Conservation (phyloP, 2,329 filamentous ascomycete genomes). For the Tolypocladium pustulatum region DNA sequence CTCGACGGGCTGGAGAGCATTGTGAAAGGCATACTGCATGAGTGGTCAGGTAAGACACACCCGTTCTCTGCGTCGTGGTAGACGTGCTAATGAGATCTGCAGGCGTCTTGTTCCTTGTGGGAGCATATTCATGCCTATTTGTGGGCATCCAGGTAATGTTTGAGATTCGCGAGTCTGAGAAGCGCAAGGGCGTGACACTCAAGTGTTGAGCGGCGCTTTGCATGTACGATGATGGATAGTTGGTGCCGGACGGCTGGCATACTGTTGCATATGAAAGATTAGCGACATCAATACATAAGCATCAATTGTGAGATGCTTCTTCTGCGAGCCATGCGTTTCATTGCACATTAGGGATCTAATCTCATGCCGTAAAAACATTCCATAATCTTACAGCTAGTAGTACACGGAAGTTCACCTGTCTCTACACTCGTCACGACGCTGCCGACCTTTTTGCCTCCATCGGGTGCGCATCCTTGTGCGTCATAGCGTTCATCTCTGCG, state of each 20-base stretch:
- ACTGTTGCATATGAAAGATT: background rate
- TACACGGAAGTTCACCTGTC: background rate
- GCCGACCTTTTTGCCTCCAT: conserved; percentile 10
- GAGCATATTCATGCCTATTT: conserved; percentile 66
- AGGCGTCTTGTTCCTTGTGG: conserved; percentile 63
- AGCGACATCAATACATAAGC: too few relatives aligned
- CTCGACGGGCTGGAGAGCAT: conserved; percentile 77
- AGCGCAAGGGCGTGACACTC: conserved; percentile 67
- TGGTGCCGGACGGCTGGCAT: background rate
- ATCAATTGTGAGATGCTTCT: background rate
- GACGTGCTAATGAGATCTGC: conserved; percentile 10
- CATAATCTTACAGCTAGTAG: background rate
- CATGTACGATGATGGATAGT: background rate
- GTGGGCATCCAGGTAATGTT: conserved; percentile 92
- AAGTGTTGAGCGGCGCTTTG: conserved; percentile 52
- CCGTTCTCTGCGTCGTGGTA: background rate
- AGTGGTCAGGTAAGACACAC: conserved; percentile 49
- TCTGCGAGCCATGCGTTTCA: background rate
- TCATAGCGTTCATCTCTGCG: conserved; percentile 15
- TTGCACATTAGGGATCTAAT: background rate
- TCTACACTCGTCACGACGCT: background rate
- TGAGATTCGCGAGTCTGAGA: conserved; percentile 79
- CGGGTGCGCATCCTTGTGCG: background rate
- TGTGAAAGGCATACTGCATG: conserved; percentile 62
- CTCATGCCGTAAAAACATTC: background rate